Base-by-base conservation (phyloP, 129 eudicot genomes). In the Rutidosis leptorrhynchoides region DNA sequence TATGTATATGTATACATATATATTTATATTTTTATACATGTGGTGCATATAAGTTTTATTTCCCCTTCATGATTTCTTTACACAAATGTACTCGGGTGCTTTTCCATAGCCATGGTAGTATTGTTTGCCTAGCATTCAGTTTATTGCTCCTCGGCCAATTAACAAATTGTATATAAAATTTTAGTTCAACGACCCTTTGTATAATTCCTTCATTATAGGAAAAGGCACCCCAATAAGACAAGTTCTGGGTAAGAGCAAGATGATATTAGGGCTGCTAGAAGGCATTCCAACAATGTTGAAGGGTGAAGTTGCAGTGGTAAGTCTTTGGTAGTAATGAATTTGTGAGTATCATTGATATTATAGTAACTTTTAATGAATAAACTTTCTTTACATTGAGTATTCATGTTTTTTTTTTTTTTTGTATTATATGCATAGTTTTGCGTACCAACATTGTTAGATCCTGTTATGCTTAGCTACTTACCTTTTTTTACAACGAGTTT, bases 271-370 rank as follows among this genome's bases (percentile, higher is more conserved):
- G 70, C 78, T 94, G 78, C 80, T 94, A 60, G 99, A 94, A 84
- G 99, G 99, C 62, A 62, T 89, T 67, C 95, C 99, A 14, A 86
- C 99, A 54, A 94, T 94, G 99, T 71, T 73, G 80, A 78, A 74
- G 84, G 97, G 97, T 74, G 99, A 94, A 94, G 79, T 94, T 72
- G 86, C 99, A 66, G 83, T 94, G 93, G 99, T 94, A 82, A 77
- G 67, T 52, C n/a, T 71, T 43, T 23, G 54, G 58, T 33, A 21
- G 32, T 54, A 23, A 53, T 33, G 17, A 53, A 68, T 29, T 11
- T 27, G 51, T 30, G 72, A 21, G 40, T 67, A 22, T 29, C 30
- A 15, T 23, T 67, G 12, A 30, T 32, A 7, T 53, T 52, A 12
- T 22, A 49, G 17, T 4, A 20, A 19, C 55, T 7, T 8, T 22